Evolutionary conservation across 2,329 filamentous ascomycete species (phyloP), one percentile per base, ranked within the genome.

Genomic region (Nothopassalora personata): DNA sequence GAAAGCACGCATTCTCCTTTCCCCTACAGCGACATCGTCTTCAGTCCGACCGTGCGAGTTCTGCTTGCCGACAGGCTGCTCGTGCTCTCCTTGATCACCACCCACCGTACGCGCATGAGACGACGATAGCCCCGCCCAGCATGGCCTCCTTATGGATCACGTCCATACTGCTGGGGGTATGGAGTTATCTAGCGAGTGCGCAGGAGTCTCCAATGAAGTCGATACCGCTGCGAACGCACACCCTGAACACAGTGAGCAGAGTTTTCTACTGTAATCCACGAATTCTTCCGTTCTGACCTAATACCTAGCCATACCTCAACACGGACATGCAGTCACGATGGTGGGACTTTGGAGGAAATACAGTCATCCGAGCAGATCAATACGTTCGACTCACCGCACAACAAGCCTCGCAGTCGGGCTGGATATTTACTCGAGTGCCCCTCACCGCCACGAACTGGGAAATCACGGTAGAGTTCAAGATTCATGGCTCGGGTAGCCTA

Each of bases 361-460:
- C 93, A 45, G 87, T 99, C 69, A 83, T 97, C 70, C 81, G 86
- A 66, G 82, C 85, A 63, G 86, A 88, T 71, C 81, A 84, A 76
- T 97, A 97, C 77, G 88, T 99, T 68, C 91, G 94, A 67, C 85
- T 99, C 58, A 92, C 92, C 31, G 89, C 91, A 60, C 91, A 97
- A 77, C 87, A 89, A 63, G 89, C 90, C 60, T 97, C 93, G 69
- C 91, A 96, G 77, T 84, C 86, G 70, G 94, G 94, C 71, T 97
- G 90, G 90, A 81, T 97, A 66, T 97, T 93, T 79, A 97, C 92
- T 52, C 85, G 92, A 60, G 90, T 97, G 53, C 94, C 94, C 30
- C 79, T 99, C 69, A 99, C 94, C 9, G 94, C 94, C 49, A 99
- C 93, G 46, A 99, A 99, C 79, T 99, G 94, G 94, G 91, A 97